phyloP scores from a whole-genome alignment of 768 basidiomycete genomes.

The Candolleomyces aberdarensis region DNA sequence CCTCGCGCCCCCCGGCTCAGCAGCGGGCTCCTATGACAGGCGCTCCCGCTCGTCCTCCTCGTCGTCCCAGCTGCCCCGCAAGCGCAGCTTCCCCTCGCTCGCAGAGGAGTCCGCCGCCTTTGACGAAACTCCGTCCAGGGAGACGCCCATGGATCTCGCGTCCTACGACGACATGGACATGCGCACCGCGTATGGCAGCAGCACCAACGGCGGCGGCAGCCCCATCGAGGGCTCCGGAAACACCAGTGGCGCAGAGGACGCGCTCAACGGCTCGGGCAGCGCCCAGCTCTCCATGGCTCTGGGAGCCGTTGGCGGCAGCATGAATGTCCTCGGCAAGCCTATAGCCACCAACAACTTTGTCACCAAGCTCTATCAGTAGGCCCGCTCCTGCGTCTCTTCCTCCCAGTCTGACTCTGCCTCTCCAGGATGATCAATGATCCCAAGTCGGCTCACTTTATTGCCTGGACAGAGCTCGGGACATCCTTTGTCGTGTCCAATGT shows the following conservation, averaged over 20 bases:
- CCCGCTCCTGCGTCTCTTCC: slow-evolving; percentile 15
- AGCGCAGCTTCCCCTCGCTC: slow-evolving; percentile 33
- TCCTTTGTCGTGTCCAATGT: slow-evolving; percentile 86
- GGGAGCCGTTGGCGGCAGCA: slow-evolving; percentile 34
- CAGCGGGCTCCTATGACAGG: slow-evolving; percentile 18
- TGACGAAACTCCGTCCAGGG: slow-evolving; percentile 29
- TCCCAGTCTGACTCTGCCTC: slow-evolving; percentile 5
- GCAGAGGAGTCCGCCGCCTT: slow-evolving; percentile 38
- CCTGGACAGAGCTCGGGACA: slow-evolving; percentile 80
- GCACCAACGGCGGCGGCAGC: slow-evolving; percentile 25
- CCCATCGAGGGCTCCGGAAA: slow-evolving; percentile 50
- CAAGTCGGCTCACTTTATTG: slow-evolving; percentile 75
- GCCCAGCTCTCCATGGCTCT: slow-evolving; percentile 12
- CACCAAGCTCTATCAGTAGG: slow-evolving; percentile 83
- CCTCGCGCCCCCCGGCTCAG: slow-evolving; percentile 18
- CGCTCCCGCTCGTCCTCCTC: slow-evolving; percentile 32
- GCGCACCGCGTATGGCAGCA: slow-evolving; percentile 30
- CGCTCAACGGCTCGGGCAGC: slow-evolving; percentile 15
- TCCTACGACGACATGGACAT: slow-evolving; percentile 62
- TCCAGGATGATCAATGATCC: slow-evolving; percentile 83
- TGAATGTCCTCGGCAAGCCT: slow-evolving; percentile 64
- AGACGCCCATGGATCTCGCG: slow-evolving; percentile 30
- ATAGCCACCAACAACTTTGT: slow-evolving; percentile 81
- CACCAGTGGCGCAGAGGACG: slow-evolving; percentile 42
- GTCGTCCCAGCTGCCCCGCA: slow-evolving; percentile 57